phyloP scores from a whole-genome alignment of 2,329 filamentous ascomycete genomes.

The Paecilomyces variotii region DNA sequence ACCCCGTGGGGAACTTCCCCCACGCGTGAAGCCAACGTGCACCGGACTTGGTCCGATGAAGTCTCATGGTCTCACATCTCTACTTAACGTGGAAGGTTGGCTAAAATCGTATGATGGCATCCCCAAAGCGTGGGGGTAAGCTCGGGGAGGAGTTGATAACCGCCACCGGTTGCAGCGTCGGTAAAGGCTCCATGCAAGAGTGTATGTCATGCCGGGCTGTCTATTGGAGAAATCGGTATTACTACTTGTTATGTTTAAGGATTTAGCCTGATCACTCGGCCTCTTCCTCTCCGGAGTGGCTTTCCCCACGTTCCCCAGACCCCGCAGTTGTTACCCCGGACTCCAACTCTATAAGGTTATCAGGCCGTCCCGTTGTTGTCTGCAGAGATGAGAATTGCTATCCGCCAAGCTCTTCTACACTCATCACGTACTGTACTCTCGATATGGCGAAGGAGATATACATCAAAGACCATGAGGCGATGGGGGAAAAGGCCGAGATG shows the following conservation, averaged over 20 bases:
- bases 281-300: background rate
- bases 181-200: background rate
- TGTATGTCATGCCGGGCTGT: background rate
- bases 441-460: conserved; percentile 1
- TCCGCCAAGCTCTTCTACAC: background rate
- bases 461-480: conserved; percentile 8
- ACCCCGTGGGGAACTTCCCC: background rate
- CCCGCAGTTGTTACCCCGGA: background rate
- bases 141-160: background rate
- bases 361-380: background rate
- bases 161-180: background rate
- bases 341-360: background rate
- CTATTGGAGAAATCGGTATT: background rate
- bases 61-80: background rate
- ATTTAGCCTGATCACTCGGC: background rate
- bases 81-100: background rate
- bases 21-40: background rate
- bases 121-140: background rate
- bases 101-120: background rate
- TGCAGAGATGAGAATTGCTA: background rate
- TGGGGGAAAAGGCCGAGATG: conserved; percentile 14
- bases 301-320: background rate
- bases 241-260: background rate
- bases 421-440: background rate
- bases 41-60: background rate